Conservation (phyloP, 2,329 filamentous ascomycete species). For the Xylariaceae sp. region DNA sequence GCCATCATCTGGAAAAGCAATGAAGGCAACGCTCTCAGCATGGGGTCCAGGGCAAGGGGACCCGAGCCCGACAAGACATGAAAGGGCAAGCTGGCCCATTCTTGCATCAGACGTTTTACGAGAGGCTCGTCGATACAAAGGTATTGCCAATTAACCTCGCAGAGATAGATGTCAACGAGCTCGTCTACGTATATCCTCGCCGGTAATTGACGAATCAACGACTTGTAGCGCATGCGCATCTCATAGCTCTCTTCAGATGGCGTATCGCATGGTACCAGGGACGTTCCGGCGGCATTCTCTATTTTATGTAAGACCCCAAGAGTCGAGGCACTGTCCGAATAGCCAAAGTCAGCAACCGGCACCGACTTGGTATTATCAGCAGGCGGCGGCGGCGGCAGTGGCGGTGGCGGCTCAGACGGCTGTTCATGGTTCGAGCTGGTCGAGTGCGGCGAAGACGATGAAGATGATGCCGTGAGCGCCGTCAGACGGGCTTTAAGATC, state of each 20-base stretch:
- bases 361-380: conserved; percentile 34
- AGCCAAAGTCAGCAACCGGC: conserved; percentile 48
- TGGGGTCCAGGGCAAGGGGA: conserved; percentile 44
- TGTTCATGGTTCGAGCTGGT: conserved; percentile 18
- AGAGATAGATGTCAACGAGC: conserved; percentile 50
- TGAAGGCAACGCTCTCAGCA: conserved; percentile 53
- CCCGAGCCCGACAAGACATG: conserved; percentile 44
- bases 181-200: conserved; percentile 49
- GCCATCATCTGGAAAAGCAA: conserved; percentile 55
- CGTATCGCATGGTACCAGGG: conserved; percentile 29
- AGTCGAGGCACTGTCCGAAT: conserved; percentile 46
- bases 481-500: conserved; percentile 35
- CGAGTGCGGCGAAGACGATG: conserved; percentile 21
- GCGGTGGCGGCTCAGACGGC: conserved; percentile 19
- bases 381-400: background rate
- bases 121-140: conserved; percentile 48
- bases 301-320: conserved; percentile 52
- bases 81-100: conserved; percentile 53
- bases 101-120: conserved; percentile 45
- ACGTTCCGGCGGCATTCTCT: conserved; percentile 39
- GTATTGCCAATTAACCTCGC: conserved; percentile 56
- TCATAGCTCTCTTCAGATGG: conserved; percentile 37
- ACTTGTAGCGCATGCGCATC: conserved; percentile 53
- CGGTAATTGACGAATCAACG: conserved; percentile 52
- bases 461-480: conserved; percentile 18